phyloP scores from a whole-genome alignment of 768 basidiomycete genomes.

The Daedalea quercina region DNA sequence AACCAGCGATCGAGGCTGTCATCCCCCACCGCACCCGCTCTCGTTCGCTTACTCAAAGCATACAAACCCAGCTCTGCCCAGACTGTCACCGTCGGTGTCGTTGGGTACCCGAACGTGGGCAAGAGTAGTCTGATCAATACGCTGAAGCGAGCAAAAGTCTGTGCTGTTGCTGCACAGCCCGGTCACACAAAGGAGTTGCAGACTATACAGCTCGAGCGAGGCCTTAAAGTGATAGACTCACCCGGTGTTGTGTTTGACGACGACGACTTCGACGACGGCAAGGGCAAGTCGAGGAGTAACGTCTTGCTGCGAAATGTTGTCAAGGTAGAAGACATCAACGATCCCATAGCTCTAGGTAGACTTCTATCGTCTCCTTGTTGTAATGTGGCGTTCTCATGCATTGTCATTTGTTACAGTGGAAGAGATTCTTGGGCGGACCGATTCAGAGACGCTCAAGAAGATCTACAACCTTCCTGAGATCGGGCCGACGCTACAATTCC shows the following conservation, averaged over 20 bases:
- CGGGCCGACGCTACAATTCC: slow-evolving; percentile 67
- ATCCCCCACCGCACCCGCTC: slow-evolving; percentile 64
- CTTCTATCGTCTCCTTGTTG: slow-evolving; percentile 4
- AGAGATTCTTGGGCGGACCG: slow-evolving; percentile 73
- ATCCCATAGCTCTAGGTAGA: slow-evolving; percentile 85
- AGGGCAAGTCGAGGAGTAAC: slow-evolving; percentile 39
- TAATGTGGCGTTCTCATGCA: not conserved
- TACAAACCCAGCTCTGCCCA: slow-evolving; percentile 62
- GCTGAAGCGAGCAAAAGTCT: slow-evolving; percentile 84
- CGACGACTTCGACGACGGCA: slow-evolving; percentile 46
- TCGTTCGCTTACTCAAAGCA: slow-evolving; percentile 79
- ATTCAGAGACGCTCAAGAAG: slow-evolving; percentile 63
- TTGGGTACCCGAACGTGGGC: slow-evolving; percentile 96
- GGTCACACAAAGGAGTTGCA: slow-evolving; percentile 93
- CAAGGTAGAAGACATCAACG: slow-evolving; percentile 85
- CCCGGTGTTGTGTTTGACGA: slow-evolving; percentile 97
- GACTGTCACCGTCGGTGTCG: slow-evolving; percentile 81
- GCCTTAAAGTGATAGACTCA: slow-evolving; percentile 88
- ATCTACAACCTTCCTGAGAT: slow-evolving; percentile 84
- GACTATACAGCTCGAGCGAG: slow-evolving; percentile 87
- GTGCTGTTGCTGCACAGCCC: slow-evolving; percentile 89
- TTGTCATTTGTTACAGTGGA: slow-evolving; percentile 50
- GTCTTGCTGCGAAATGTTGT: slow-evolving; percentile 83
- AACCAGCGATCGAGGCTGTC: slow-evolving; percentile 80
- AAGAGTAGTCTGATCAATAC: slow-evolving; percentile 95